These are phyloP conservation scores for Penicillium diatomitis DNA, from an alignment of 495 filamentous ascomycete species.

Conservation along the genomic window DNA sequence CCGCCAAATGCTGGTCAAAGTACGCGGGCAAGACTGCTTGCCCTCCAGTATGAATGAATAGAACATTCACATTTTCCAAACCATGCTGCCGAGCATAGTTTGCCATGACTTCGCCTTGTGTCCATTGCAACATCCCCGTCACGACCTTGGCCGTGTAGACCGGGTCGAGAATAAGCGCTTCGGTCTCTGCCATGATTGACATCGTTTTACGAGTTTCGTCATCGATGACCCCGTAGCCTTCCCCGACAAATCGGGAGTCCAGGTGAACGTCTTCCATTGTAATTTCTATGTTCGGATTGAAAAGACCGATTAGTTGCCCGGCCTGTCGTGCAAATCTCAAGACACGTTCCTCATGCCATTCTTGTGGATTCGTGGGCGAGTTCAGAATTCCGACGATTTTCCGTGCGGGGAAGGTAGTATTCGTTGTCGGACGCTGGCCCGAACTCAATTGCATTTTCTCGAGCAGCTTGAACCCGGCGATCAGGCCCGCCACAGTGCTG, in stretches of 20 bases:
- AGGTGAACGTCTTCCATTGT: slow-evolving; percentile 23
- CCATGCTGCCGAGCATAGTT: slow-evolving; percentile 1
- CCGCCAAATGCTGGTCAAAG: slow-evolving; percentile 12
- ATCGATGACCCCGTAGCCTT: slow-evolving; percentile 27
- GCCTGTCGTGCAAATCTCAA: slow-evolving; percentile 24
- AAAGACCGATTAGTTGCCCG: slow-evolving; percentile 20
- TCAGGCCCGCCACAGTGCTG: slow-evolving; percentile 28
- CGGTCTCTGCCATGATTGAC: slow-evolving; percentile 18
- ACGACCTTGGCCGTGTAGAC: slow-evolving; percentile 33
- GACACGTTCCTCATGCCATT: slow-evolving; percentile 24
- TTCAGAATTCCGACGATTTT: slow-evolving; percentile 27
- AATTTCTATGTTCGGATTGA: slow-evolving; percentile 17
- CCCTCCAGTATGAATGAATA: slow-evolving; percentile 37
- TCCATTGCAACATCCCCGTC: slow-evolving; percentile 24
- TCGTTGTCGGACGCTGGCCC: slow-evolving; percentile 4
- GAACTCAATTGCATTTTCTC: slow-evolving; percentile 9
- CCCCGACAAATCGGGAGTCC: slow-evolving; percentile 28
- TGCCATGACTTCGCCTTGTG: slow-evolving; percentile 13
- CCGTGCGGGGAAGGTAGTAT: background rate
- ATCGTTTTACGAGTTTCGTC: slow-evolving; percentile 13
- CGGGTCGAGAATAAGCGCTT: slow-evolving; percentile 27
- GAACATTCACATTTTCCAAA: slow-evolving; percentile 19
- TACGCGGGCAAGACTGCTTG: slow-evolving; percentile 30
- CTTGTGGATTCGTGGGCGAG: slow-evolving; percentile 22
- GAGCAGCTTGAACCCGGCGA: slow-evolving; percentile 31